A percentile compares a stretch with the other conserved stretches of the same genome.
Evolutionary conservation across 345 rosid species (phyloP).

Genomic region (Salix caprea): DNA sequence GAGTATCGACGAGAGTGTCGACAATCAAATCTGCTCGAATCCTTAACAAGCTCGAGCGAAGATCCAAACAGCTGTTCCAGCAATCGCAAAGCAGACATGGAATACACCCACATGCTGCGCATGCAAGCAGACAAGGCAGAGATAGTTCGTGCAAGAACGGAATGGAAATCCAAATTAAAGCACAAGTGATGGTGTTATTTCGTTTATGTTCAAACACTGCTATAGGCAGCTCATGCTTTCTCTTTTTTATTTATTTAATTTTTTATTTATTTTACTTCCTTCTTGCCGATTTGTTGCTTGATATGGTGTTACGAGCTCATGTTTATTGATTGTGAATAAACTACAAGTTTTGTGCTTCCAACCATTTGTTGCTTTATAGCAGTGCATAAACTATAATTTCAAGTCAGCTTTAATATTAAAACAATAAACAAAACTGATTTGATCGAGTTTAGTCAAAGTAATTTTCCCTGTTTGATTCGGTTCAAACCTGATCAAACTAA

Average conservation of each 20-base stretch:
- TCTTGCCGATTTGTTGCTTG: background rate
- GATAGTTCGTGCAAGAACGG: constrained; percentile 51
- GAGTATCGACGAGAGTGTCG: constrained; percentile 24
- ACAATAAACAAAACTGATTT: too few species aligned
- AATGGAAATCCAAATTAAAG: constrained; percentile 42
- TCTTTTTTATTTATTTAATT: background rate
- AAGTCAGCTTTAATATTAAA: too few species aligned
- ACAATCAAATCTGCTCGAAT: constrained; percentile 19
- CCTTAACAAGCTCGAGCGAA: constrained; percentile 14
- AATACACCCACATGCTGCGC: constrained; percentile 46
- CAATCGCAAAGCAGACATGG: constrained; percentile 30
- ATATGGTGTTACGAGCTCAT: background rate
- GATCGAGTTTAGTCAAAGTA: too few species aligned
- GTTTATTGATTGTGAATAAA: background rate
- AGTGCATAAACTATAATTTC: background rate
- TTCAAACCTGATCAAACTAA: too few species aligned
- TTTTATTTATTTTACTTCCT: background rate
- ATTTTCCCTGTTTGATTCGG: too few species aligned
- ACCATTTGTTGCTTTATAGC: background rate
- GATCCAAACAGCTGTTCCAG: constrained; percentile 13
- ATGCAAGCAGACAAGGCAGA: constrained; percentile 51
- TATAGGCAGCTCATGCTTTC: background rate
- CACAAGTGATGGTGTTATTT: background rate
- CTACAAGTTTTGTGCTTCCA: background rate
- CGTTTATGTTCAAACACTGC: background rate